Evolutionary conservation across 176 grass and related monocot genomes (phyloP).

Genomic region (Raddia distichophylla): DNA sequence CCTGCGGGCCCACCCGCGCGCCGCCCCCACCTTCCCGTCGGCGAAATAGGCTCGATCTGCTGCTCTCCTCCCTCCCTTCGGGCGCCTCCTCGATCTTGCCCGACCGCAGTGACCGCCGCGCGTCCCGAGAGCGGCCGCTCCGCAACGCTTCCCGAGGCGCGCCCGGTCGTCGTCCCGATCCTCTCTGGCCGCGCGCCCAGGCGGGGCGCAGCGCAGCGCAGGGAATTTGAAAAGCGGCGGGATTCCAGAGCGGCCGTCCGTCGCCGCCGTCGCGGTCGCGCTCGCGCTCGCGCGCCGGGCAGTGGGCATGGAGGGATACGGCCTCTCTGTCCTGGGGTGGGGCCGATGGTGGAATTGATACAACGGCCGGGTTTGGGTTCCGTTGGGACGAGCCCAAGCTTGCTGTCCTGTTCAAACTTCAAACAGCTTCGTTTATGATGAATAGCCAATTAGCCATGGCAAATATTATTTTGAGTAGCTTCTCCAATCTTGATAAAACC

Average conservation of each 20-base stretch:
- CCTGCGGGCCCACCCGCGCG: background rate
- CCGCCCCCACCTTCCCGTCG: background rate
- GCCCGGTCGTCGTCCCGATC: slow-evolving; percentile 8
- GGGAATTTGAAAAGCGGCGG: background rate
- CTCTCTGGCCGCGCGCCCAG: background rate
- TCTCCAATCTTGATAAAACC: no score
- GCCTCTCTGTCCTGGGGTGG: background rate
- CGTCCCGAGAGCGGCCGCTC: background rate
- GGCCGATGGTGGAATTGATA: background rate
- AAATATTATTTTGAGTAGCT: no score
- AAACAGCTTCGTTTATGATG: background rate
- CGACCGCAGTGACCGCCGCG: background rate
- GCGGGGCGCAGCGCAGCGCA: no score
- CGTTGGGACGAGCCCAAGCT: no score
- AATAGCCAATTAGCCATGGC: no score
- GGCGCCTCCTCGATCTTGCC: no score
- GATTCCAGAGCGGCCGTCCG: background rate
- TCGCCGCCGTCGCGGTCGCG: background rate
- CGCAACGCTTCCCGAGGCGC: background rate
- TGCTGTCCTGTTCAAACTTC: background rate
- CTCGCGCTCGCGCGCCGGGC: background rate
- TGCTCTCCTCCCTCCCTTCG: no score
- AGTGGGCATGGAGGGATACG: background rate
- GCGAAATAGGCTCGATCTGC: background rate
- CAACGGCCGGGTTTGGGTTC: background rate